These are phyloP conservation scores for Hypsizygus marmoreus DNA, from an alignment of 768 basidiomycete genomes.

Conservation along the genomic window DNA sequence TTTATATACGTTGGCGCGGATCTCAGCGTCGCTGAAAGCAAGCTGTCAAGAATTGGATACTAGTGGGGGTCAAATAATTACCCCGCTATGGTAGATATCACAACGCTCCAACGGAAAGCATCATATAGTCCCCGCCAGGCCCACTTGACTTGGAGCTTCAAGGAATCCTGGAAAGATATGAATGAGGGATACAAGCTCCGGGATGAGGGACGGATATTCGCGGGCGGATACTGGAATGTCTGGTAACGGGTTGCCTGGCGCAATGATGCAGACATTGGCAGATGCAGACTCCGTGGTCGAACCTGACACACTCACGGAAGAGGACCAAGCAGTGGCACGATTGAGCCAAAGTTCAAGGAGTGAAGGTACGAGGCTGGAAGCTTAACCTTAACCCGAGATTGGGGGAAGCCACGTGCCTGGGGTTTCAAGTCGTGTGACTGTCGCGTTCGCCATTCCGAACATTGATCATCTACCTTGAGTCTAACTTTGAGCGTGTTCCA, in stretches of 20 bases:
- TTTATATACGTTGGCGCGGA: constrained; percentile 74
- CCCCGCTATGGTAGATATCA: constrained; percentile 60
- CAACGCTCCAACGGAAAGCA: constrained; percentile 72
- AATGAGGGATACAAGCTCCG: constrained; percentile 69
- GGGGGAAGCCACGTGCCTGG: constrained; percentile 22
- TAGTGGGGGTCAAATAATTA: constrained; percentile 29
- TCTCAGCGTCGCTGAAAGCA: constrained; percentile 71
- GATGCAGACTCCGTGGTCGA: background rate
- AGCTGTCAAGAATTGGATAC: background rate
- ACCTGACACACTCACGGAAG: constrained; percentile 4
- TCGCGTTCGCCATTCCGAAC: too few species aligned
- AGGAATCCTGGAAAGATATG: constrained; percentile 61
- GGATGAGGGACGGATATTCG: constrained; percentile 38
- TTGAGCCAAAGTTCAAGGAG: too few species aligned
- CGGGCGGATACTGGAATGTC: constrained; percentile 30
- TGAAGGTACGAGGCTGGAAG: constrained; percentile 5
- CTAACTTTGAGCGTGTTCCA: too few species aligned
- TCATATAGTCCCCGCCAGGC: constrained; percentile 63
- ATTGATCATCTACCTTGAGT: too few species aligned
- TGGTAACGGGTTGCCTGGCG: constrained; percentile 24
- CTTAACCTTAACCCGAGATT: constrained; percentile 42
- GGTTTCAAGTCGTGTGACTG: constrained; percentile 12
- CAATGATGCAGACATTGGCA: constrained; percentile 14
- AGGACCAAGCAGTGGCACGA: constrained; percentile 8
- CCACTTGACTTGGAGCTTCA: constrained; percentile 61